phyloP scores from a whole-genome alignment of 176 grass and related monocot genomes.

The Echinochloa phyllopogon region DNA sequence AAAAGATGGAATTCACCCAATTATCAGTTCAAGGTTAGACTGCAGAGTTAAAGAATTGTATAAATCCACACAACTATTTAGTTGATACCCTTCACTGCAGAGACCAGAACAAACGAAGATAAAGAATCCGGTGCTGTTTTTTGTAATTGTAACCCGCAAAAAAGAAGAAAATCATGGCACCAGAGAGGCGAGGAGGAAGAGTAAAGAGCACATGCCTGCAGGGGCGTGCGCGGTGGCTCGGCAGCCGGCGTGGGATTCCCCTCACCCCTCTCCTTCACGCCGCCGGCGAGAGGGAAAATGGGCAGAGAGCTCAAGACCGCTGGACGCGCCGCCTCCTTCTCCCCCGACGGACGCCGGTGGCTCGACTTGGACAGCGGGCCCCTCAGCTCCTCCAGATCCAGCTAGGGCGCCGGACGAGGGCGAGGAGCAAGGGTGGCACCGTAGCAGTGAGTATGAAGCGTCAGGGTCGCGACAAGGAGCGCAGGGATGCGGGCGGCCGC shows the following conservation, averaged over 20 bases:
- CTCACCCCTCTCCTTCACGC: background rate
- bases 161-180: background rate
- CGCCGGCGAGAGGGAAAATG: background rate
- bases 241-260: background rate
- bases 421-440: background rate
- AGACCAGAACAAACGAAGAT: background rate
- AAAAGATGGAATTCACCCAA: background rate
- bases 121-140: background rate
- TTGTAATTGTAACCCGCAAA: background rate
- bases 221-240: background rate
- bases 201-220: constrained; percentile 3
- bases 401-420: background rate
- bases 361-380: background rate
- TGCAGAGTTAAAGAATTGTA: background rate
- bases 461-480: background rate
- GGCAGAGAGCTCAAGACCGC: background rate
- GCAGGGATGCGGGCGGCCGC: background rate
- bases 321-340: background rate
- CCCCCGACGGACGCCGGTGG: background rate
- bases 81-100: background rate
- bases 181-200: background rate
- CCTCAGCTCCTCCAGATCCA: constrained; percentile 13
- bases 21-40: background rate
- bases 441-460: background rate
- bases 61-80: background rate